Conservation (phyloP, 768 basidiomycete genomes). For the Flagelloscypha sp. region DNA sequence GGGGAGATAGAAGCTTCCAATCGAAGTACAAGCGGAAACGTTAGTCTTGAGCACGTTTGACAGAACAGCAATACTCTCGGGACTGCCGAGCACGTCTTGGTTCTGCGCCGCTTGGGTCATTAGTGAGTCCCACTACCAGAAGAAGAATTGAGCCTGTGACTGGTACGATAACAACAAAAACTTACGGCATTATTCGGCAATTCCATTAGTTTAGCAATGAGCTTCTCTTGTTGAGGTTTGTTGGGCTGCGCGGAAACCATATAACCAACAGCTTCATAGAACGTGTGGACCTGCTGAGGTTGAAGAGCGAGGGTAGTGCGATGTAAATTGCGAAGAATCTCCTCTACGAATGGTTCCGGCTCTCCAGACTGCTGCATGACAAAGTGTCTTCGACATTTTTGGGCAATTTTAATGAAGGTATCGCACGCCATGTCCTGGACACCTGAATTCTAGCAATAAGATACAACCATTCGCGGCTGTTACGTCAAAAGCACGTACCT, state of each 20-base stretch:
- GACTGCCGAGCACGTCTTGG: conserved; percentile 83
- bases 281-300: conserved; percentile 95
- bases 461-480: conserved; percentile 4
- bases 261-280: conserved; percentile 98
- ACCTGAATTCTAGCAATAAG: conserved; percentile 34
- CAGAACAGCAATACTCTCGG: conserved; percentile 94
- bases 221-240: conserved; percentile 90
- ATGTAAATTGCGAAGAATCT: conserved; percentile 86
- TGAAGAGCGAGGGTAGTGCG: conserved; percentile 91
- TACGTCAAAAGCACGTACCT: conserved; percentile 39
- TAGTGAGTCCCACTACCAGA: conserved; percentile 82
- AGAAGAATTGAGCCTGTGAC: conserved; percentile 2
- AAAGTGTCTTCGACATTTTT: conserved; percentile 96
- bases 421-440: conserved; percentile 99
- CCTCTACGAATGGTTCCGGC: conserved; percentile 95
- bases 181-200: conserved; percentile 91
- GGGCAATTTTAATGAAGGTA: conserved; percentile 99
- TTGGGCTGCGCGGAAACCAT: conserved; percentile 99
- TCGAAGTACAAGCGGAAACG: conserved; percentile 93
- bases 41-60: conserved; percentile 98
- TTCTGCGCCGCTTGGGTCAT: conserved; percentile 93
- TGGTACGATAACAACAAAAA: conserved; percentile 6
- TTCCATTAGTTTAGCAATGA: conserved; percentile 94
- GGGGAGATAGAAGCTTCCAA: conserved; percentile 95
- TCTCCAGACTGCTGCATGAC: conserved; percentile 98